phyloP scores from a whole-genome alignment of 2,329 filamentous ascomycete genomes.

The Monilinia vaccinii-corymbosi region DNA sequence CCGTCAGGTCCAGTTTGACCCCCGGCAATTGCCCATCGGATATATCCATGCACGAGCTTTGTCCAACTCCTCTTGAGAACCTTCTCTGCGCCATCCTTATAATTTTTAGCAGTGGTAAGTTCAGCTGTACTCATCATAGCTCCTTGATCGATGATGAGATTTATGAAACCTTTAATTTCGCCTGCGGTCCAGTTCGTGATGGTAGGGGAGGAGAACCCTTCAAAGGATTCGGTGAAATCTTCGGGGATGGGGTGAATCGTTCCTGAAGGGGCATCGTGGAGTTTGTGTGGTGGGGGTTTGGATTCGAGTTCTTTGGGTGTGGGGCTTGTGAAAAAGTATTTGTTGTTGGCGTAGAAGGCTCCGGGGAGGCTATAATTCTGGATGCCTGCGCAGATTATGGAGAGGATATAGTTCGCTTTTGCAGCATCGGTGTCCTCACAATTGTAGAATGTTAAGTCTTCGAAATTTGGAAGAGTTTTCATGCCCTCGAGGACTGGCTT shows the following conservation, averaged over 20 bases:
- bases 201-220: constrained; percentile 10
- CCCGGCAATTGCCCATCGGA: constrained; percentile 47
- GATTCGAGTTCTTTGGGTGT: constrained; percentile 14
- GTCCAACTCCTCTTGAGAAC: constrained; percentile 28
- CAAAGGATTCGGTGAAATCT: constrained; percentile 11
- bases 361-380: constrained; percentile 47
- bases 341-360: constrained; percentile 46
- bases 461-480: neutral
- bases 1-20: constrained; percentile 44
- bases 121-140: constrained; percentile 1
- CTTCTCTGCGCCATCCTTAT: neutral
- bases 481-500: constrained; percentile 22
- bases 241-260: neutral
- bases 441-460: constrained; percentile 12
- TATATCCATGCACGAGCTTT: constrained; percentile 42
- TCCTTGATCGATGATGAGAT: constrained; percentile 5
- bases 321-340: constrained; percentile 45
- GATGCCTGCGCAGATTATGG: constrained; percentile 38
- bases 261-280: constrained; percentile 13
- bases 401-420: constrained; percentile 42
- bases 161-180: constrained; percentile 1
- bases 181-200: constrained; percentile 17
- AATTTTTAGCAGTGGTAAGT: neutral
- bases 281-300: constrained; percentile 14
- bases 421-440: constrained; percentile 25